Evolutionary conservation across 2,329 filamentous ascomycete genomes (phyloP).

Genomic region (Pseudocercospora fuligena): DNA sequence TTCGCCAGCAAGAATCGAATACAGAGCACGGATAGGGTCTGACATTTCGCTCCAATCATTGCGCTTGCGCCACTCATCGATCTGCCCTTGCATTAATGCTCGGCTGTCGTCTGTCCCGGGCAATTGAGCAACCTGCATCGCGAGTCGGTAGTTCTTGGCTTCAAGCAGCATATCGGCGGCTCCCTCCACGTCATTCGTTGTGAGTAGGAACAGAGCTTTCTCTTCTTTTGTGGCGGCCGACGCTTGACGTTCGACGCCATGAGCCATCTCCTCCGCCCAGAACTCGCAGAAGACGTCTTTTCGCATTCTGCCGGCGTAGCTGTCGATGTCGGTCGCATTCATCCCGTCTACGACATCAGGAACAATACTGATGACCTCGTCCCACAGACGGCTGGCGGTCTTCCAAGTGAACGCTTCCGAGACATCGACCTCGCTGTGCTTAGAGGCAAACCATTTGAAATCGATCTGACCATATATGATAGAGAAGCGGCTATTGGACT

Average conservation of each 20-base stretch:
- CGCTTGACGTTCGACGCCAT: constrained; percentile 51
- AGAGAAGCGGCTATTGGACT: constrained; percentile 42
- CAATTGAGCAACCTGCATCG: constrained; percentile 81
- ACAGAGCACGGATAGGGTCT: constrained; percentile 81
- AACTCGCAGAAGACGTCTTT: constrained; percentile 70
- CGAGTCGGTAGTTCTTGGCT: constrained; percentile 80
- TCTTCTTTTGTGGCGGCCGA: constrained; percentile 73
- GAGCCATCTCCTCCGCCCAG: constrained; percentile 58
- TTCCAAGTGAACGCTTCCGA: constrained; percentile 83
- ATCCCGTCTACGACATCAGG: constrained; percentile 42
- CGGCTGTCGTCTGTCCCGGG: constrained; percentile 72
- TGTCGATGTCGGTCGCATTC: constrained; percentile 48
- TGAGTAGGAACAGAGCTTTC: constrained; percentile 79
- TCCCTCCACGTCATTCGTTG: constrained; percentile 77
- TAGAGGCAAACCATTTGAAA: not conserved
- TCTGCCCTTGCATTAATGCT: constrained; percentile 76
- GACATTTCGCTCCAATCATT: constrained; percentile 87
- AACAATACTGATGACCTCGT: constrained; percentile 56
- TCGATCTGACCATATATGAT: not conserved
- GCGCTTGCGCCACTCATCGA: constrained; percentile 81
- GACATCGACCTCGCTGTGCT: constrained; percentile 22
- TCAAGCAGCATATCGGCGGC: constrained; percentile 80
- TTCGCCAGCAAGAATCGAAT: constrained; percentile 87
- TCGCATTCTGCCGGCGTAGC: constrained; percentile 45
- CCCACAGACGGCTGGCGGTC: constrained; percentile 84